A percentile compares a stretch with the other conserved stretches of the same genome.
These are phyloP conservation scores for Pisolithus thermaeus DNA, from an alignment of 1,284 basidiomycete species.

Conservation along the genomic window DNA sequence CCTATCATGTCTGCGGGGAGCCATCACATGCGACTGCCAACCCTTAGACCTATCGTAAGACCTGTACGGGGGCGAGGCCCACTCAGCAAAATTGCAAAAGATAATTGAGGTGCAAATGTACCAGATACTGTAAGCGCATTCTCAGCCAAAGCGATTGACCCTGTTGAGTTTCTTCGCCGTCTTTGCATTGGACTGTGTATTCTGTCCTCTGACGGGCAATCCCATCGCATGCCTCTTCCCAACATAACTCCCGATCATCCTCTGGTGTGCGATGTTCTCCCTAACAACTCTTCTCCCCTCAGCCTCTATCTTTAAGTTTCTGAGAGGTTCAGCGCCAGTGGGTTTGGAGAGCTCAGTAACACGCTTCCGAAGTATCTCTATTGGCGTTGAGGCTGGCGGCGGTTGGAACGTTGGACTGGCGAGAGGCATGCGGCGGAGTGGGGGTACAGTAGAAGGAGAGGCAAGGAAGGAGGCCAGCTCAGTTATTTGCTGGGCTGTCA, in stretches of 20 bases:
- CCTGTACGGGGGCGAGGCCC: no score
- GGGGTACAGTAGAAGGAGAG: constrained; percentile 66
- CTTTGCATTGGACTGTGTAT: constrained; percentile 80
- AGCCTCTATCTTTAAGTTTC: constrained; percentile 73
- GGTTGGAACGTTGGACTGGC: constrained; percentile 49
- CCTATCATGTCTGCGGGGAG: not conserved
- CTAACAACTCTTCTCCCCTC: constrained; percentile 74
- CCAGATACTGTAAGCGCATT: constrained; percentile 1
- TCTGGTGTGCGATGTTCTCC: constrained; percentile 87
- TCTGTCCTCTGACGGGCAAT: constrained; percentile 85
- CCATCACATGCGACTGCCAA: no score
- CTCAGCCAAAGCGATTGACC: constrained; percentile 43
- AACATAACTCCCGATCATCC: constrained; percentile 85
- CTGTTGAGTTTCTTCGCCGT: constrained; percentile 85
- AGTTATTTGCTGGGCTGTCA: constrained; percentile 78
- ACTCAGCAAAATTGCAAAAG: no score
- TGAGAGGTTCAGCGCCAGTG: constrained; percentile 49
- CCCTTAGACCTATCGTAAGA: no score
- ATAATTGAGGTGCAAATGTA: not conserved
- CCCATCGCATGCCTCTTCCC: constrained; percentile 86
- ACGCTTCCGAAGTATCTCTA: constrained; percentile 34
- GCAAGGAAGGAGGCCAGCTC: constrained; percentile 84
- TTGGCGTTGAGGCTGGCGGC: constrained; percentile 39
- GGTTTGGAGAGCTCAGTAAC: constrained; percentile 19
- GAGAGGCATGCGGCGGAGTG: constrained; percentile 57